Percentiles rank a stretch among this genome's conserved stretches.
These are phyloP conservation scores for Rhinocladiella mackenziei DNA, from an alignment of 2,329 filamentous ascomycete species.

Conservation along the genomic window DNA sequence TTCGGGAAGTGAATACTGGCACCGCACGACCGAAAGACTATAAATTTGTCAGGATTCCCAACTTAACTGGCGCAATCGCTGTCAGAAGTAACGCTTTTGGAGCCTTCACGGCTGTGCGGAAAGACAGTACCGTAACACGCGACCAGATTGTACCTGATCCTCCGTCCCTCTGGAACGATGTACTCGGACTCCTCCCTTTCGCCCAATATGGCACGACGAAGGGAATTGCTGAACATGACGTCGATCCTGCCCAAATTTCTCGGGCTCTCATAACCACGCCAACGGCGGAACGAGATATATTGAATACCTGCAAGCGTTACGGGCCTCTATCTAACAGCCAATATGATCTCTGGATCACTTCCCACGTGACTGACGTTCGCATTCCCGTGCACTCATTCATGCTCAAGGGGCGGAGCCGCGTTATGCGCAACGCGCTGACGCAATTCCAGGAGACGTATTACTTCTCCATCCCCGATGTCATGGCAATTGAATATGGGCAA, in stretches of 20 bases:
- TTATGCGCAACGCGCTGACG: constrained; percentile 61
- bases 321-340: constrained; percentile 27
- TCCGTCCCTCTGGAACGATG: constrained; percentile 69
- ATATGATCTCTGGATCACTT: constrained; percentile 44
- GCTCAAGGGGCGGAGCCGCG: constrained; percentile 66
- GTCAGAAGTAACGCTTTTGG: constrained; percentile 87
- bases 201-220: constrained; percentile 52
- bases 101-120: constrained; percentile 80
- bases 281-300: constrained; percentile 44
- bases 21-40: constrained; percentile 76
- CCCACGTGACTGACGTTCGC: constrained; percentile 61
- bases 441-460: constrained; percentile 54
- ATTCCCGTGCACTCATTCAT: constrained; percentile 84
- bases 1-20: constrained; percentile 35
- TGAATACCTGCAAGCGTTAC: constrained; percentile 30
- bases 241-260: constrained; percentile 34
- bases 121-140: constrained; percentile 76
- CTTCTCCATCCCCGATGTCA: constrained; percentile 57
- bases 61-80: constrained; percentile 75
- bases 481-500: constrained; percentile 53
- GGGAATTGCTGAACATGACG: constrained; percentile 38
- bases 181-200: constrained; percentile 67
- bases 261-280: constrained; percentile 42
- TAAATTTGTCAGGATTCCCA: constrained; percentile 89
- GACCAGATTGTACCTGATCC: constrained; percentile 64